phyloP scores from a whole-genome alignment of 2,329 filamentous ascomycete species.

The Penicillium oxalicum region DNA sequence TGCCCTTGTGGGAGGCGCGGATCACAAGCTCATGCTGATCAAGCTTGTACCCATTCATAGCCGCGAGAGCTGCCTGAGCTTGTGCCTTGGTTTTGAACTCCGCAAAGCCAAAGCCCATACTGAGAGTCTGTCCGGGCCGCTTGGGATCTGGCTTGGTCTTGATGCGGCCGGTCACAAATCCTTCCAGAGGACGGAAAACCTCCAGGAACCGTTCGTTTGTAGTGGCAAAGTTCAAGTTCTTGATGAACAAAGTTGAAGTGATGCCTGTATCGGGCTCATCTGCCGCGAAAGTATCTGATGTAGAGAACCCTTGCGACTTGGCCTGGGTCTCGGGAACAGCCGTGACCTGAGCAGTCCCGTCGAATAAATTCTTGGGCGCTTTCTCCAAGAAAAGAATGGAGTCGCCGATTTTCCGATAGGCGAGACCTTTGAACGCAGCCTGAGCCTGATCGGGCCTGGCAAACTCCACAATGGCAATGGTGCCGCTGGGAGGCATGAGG shows the following conservation, averaged over 20 bases:
- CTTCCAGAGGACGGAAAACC: conserved; percentile 72
- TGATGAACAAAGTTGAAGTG: conserved; percentile 81
- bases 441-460: conserved; percentile 71
- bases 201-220: conserved; percentile 70
- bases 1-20: conserved; percentile 77
- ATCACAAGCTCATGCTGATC: conserved; percentile 81
- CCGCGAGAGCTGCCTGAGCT: conserved; percentile 70
- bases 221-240: conserved; percentile 89
- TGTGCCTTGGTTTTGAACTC: conserved; percentile 75
- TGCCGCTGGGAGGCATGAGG: conserved; percentile 86
- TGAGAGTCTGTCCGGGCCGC: conserved; percentile 76
- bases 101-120: conserved; percentile 95
- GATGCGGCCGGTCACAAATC: conserved; percentile 81
- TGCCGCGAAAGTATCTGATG: conserved; percentile 39
- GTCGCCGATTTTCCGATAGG: conserved; percentile 86
- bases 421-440: conserved; percentile 74
- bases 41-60: conserved; percentile 86
- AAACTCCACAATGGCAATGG: conserved; percentile 91
- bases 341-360: conserved; percentile 31
- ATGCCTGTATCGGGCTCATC: conserved; percentile 43
- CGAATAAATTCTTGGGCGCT: conserved; percentile 76
- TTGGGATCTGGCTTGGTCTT: conserved; percentile 95
- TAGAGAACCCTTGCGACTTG: conserved; percentile 38
- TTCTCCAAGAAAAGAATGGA: conserved; percentile 91
- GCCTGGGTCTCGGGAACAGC: conserved; percentile 26